phyloP scores from a whole-genome alignment of 306 rosid genomes.

The Sicyos baderoa region DNA sequence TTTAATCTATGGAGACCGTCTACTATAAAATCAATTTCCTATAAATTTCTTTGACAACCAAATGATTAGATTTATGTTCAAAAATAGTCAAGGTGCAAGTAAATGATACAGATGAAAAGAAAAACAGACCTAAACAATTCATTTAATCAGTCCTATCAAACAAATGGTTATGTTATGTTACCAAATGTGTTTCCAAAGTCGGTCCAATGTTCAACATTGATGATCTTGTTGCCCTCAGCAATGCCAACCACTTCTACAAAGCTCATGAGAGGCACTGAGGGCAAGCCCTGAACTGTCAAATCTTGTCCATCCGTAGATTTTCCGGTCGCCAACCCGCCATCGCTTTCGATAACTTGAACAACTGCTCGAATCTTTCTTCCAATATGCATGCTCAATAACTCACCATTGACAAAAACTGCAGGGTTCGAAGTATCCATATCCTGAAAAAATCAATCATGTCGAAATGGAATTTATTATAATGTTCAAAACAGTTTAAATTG shows the following conservation, averaged over 20 bases:
- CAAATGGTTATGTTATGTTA: conserved; percentile 25
- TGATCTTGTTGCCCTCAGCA: conserved; percentile 65
- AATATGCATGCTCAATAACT: conserved; percentile 42
- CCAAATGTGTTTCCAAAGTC: conserved; percentile 77
- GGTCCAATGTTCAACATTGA: conserved; percentile 65
- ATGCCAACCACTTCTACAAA: conserved; percentile 82
- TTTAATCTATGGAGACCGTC: no score
- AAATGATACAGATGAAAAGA: no score
- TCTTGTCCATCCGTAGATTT: conserved; percentile 69
- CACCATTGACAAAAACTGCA: conserved; percentile 67
- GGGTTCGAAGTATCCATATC: conserved; percentile 71
- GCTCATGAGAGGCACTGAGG: conserved; percentile 39
- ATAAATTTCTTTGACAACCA: no score
- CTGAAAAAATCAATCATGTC: conserved; percentile 34
- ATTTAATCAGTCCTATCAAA: neutral
- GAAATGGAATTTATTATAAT: neutral
- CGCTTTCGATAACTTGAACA: conserved; percentile 56
- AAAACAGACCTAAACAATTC: neutral
- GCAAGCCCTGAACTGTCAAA: conserved; percentile 51
- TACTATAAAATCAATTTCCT: no score
- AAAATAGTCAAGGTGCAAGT: no score
- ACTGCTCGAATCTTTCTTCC: conserved; percentile 72
- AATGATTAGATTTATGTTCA: no score
- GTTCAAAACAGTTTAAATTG: no score
- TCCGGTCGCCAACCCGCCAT: conserved; percentile 47